phyloP scores from a whole-genome alignment of 306 rosid species.

The Dryas octopetala region DNA sequence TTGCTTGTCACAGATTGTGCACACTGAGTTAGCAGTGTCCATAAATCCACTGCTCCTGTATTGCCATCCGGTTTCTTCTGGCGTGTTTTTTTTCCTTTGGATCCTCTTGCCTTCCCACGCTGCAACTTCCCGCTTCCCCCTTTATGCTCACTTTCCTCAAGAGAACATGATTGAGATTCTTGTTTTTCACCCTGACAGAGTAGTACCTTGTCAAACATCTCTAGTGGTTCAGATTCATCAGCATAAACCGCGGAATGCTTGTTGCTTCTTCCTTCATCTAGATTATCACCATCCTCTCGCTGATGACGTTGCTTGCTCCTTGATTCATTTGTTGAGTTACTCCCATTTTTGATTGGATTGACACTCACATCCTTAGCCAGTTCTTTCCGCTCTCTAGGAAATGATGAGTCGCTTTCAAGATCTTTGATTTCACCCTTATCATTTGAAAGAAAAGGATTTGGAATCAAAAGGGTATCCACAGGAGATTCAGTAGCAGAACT shows the following conservation, averaged over 20 bases:
- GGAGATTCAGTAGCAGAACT: neutral
- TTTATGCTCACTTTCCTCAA: neutral
- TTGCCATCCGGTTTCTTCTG: constrained; percentile 20
- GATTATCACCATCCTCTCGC: constrained; percentile 26
- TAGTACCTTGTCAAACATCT: constrained; percentile 41
- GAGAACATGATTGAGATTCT: constrained; percentile 1
- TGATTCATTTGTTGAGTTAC: constrained; percentile 7
- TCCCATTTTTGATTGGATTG: constrained; percentile 3
- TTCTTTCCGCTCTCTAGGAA: neutral
- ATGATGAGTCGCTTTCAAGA: neutral
- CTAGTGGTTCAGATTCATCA: constrained; percentile 25
- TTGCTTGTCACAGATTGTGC: constrained; percentile 68
- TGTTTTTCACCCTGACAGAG: constrained; percentile 27
- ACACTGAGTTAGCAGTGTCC: constrained; percentile 65
- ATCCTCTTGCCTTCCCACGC: constrained; percentile 3
- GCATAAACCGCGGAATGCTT: constrained; percentile 32
- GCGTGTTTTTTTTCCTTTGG: constrained; percentile 5
- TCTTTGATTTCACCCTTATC: neutral
- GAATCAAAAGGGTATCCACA: constrained; percentile 16
- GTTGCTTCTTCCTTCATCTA: constrained; percentile 31
- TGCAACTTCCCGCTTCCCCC: constrained; percentile 10
- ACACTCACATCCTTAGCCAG: neutral
- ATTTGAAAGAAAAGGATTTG: constrained; percentile 20
- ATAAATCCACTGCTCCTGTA: constrained; percentile 45
- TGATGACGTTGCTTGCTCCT: constrained; percentile 28